phyloP scores from a whole-genome alignment of 345 rosid genomes.

The Trapa incisa region DNA sequence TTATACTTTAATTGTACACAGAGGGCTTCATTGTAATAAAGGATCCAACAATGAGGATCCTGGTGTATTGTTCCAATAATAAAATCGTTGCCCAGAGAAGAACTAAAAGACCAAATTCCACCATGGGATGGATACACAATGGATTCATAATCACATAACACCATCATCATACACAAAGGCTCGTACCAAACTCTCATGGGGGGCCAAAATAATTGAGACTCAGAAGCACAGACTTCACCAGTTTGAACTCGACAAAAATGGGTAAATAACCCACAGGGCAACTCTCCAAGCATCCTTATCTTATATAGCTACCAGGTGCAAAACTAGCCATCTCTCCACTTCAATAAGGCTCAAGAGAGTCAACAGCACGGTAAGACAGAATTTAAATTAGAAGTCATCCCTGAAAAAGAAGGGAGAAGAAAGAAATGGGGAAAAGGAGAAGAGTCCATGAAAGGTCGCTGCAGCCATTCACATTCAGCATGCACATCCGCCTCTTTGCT shows the following conservation, averaged over 20 bases:
- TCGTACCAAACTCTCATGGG: background rate
- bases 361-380: background rate
- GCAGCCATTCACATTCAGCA: slow-evolving; percentile 33
- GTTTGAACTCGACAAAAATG: background rate
- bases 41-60: too few relatives aligned
- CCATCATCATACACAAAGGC: background rate
- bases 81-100: background rate
- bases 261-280: background rate
- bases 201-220: background rate
- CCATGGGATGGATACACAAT: background rate
- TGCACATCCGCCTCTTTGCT: slow-evolving; percentile 85
- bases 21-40: too few relatives aligned
- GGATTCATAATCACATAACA: background rate
- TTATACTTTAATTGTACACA: too few relatives aligned
- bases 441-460: background rate
- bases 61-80: too few relatives aligned
- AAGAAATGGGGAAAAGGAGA: too few relatives aligned
- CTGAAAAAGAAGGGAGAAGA: background rate
- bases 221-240: background rate
- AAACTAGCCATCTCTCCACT: background rate
- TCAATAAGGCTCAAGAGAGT: background rate
- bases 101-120: background rate
- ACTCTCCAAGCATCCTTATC: background rate
- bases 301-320: background rate
- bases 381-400: background rate